Evolutionary conservation across 2,329 filamentous ascomycete species (phyloP), one percentile per base, ranked within the genome.

Genomic region (Ramichloridium luteum): DNA sequence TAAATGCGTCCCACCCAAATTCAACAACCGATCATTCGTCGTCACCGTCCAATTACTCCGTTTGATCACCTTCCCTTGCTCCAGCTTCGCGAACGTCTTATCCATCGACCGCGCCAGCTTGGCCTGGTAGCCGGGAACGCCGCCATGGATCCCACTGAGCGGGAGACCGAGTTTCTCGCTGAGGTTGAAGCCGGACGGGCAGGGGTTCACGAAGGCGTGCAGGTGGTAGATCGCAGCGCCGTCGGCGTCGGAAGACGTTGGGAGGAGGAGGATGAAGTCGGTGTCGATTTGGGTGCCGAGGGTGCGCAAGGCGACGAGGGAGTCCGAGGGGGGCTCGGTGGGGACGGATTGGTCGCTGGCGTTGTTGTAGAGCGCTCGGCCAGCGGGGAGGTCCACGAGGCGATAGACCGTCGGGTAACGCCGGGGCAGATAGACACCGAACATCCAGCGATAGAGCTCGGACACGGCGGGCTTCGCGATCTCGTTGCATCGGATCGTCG

Each of bases 101-200:
- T 78, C 72, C 73, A 77, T 77, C 30, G 60, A 66, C 30, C 57
- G 63, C 43, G 69, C 67, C 0, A 78, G 44, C 44, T 73, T 76
- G 27, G 59, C 50, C 17, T 47, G 54, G 46, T 77, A 77, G 5
- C 64, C 61, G 0, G 73, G 73, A 0, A 77, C 71, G 0, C 72
- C 72, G 0, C 28, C 49, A 45, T 78, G 74, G 41, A 78, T 77
- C 16, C 62, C 59, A 0, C 63, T 55, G 1, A 77, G 56, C 1
- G 59, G 57, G 9, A 63, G 53, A 2, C 62, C 64, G 6, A 77
- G 59, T 38, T 77, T 76, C 28, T 61, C 44, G n/a, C 53, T 53
- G 1, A 70, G 64, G 42, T 67, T 57, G 55, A 77, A 78, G 6
- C 73, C 73, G 1, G 61, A 58, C 0, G 73, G 72, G 46, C 70